Evolutionary conservation across 1,139 yeast species (phyloP).

Genomic region (Saccharomyces hybrid): DNA sequence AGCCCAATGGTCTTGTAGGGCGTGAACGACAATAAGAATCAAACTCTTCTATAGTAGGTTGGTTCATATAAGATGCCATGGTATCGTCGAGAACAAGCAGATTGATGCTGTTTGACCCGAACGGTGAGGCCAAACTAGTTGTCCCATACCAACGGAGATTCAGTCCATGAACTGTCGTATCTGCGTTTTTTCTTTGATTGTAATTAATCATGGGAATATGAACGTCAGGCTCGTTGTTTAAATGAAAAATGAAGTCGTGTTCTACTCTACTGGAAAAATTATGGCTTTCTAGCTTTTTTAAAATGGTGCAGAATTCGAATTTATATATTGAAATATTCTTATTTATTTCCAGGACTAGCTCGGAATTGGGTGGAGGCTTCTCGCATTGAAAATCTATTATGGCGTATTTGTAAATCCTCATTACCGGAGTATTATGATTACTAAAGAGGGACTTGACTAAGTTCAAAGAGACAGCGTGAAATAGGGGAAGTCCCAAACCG

Average conservation of each 20-base stretch:
- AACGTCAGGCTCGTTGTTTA: conserved; percentile 5
- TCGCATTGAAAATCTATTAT: conserved; percentile 12
- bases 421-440: conserved; percentile 23
- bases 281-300: conserved; percentile 11
- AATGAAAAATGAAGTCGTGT: conserved; percentile 19
- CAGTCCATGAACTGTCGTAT: conserved; percentile 18
- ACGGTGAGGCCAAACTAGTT: conserved; percentile 29
- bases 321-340: conserved; percentile 14
- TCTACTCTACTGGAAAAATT: conserved; percentile 13
- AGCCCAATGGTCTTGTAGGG: conserved; percentile 17
- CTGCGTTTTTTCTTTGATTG: conserved; percentile 23
- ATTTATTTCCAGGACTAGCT: conserved; percentile 9
- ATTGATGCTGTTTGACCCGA: conserved; percentile 27
- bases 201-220: conserved; percentile 16
- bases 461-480: conserved; percentile 29
- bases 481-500: conserved; percentile 31
- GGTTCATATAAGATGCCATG: conserved; percentile 27
- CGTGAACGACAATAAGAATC: conserved; percentile 10
- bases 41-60: conserved; percentile 10
- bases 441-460: conserved; percentile 26
- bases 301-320: conserved; percentile 20
- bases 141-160: conserved; percentile 31
- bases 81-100: conserved; percentile 29
- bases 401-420: conserved; percentile 29
- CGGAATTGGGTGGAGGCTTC: conserved; percentile 11